Conservation (phyloP, 805 yeast genomes). For the Candida insectalens region DNA sequence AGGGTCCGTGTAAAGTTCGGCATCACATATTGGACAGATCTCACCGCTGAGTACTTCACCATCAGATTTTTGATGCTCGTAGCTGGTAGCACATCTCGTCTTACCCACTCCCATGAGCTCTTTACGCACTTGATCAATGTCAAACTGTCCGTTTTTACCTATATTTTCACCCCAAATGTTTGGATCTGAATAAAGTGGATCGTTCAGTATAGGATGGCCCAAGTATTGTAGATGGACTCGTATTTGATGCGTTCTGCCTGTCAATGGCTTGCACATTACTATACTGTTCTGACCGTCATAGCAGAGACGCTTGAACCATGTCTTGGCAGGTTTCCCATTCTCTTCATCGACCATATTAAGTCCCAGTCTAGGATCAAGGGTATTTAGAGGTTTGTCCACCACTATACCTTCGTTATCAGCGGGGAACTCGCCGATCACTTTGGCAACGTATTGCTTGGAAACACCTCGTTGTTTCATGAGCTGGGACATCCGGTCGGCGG, state of each 20-base stretch:
- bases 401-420: slow-evolving; percentile 26
- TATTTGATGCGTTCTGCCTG: slow-evolving; percentile 95
- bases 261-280: slow-evolving; percentile 75
- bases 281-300: slow-evolving; percentile 58
- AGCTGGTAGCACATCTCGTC: slow-evolving; percentile 52
- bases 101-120: slow-evolving; percentile 64
- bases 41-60: slow-evolving; percentile 62
- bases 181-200: slow-evolving; percentile 78
- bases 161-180: slow-evolving; percentile 70
- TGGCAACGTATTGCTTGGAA: slow-evolving; percentile 74
- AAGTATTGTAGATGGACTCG: slow-evolving; percentile 83
- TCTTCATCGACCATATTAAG: slow-evolving; percentile 46
- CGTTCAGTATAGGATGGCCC: slow-evolving; percentile 90
- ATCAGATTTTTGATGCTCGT: slow-evolving; percentile 45
- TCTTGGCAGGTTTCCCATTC: slow-evolving; percentile 64
- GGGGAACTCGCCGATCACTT: slow-evolving; percentile 85
- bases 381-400: slow-evolving; percentile 60
- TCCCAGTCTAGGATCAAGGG: slow-evolving; percentile 66
- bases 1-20: slow-evolving; percentile 76
- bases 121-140: slow-evolving; percentile 31
- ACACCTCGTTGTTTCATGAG: slow-evolving; percentile 70
- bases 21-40: slow-evolving; percentile 51
- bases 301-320: slow-evolving; percentile 58
- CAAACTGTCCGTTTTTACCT: slow-evolving; percentile 52
- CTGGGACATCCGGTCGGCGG: slow-evolving; percentile 66